Evolutionary conservation across 2,329 filamentous ascomycete genomes (phyloP).

Genomic region (Coniochaeta ligniaria): DNA sequence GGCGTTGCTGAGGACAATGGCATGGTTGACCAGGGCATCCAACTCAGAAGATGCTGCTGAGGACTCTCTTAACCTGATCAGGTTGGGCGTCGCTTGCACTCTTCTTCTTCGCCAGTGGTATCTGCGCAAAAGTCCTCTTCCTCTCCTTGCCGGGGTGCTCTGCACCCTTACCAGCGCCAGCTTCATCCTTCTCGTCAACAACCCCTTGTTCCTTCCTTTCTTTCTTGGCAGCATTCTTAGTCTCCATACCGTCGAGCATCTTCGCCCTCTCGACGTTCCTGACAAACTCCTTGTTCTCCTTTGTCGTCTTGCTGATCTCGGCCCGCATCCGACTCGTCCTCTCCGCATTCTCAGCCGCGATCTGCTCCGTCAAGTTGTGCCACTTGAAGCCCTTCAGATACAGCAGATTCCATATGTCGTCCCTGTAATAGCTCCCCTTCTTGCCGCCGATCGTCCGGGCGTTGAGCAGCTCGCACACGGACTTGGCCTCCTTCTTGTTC

Average conservation of each 20-base stretch:
- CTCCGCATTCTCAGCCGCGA: constrained; percentile 75
- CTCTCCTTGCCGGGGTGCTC: constrained; percentile 21
- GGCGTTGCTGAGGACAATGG: too few relatives aligned
- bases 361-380: constrained; percentile 61
- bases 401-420: constrained; percentile 79
- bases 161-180: constrained; percentile 3
- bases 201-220: constrained; percentile 24
- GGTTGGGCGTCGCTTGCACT: constrained; percentile 43
- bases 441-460: constrained; percentile 74
- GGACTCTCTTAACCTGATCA: constrained; percentile 50
- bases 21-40: not conserved
- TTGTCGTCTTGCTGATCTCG: constrained; percentile 67
- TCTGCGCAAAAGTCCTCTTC: constrained; percentile 59
- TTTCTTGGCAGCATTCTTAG: constrained; percentile 44
- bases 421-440: constrained; percentile 75
- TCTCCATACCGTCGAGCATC: constrained; percentile 68
- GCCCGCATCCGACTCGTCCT: constrained; percentile 67
- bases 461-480: constrained; percentile 70
- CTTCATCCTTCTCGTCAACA: constrained; percentile 24
- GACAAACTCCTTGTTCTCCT: constrained; percentile 77
- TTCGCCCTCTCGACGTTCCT: constrained; percentile 73
- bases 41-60: constrained; percentile 57
- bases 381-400: constrained; percentile 84
- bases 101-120: constrained; percentile 50
- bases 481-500: constrained; percentile 68